Base-by-base conservation (phyloP, 768 basidiomycete genomes). In the Lyophyllum atratum region DNA sequence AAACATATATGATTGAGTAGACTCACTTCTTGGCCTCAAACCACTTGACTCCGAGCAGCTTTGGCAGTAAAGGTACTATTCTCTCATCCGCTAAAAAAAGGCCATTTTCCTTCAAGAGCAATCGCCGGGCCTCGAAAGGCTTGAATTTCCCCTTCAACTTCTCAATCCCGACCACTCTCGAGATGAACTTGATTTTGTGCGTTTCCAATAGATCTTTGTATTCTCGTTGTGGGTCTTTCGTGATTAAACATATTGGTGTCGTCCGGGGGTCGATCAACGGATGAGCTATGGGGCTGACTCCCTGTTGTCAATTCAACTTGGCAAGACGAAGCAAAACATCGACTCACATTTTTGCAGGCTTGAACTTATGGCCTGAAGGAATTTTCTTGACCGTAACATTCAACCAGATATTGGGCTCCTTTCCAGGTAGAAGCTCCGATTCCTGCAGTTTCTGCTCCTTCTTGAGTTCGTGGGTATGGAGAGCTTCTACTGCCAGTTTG, bases 81-180 rank as follows among this genome's bases (percentile, higher is more conserved):
- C 94, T 80, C 59, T 97, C 93, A 72, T 99, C 97, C 15, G 93
- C 94, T 49, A 98, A 80, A 75, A 98, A 99, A 61, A 98, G 68
- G 8, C 86, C 95, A 62, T 96, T 90, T 69, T 97, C 94, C 68
- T 89, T 90, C 63, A 95, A 74, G 33, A 98, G 73, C 68, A 89
- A 75, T 44, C 97, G 77, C 44, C 95, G 85, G 51, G 90, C 90
- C 66, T 93, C 93, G 63, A 82, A 93, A 10, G 86, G 81, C 71
- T 86, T 88, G 78, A 91, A 94, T 74, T 98, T 98, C 22, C 96
- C 96, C 76, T 92, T 93, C 57, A 99, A 82, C 71, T 99, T 98
- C 59, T 81, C 81, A 44, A 98, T 74, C 17, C 94, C 96, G 46
- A 98, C 92, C 34, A 98, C 94, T 33, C 95, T 81, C 25, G 85